Evolutionary conservation across 2,329 filamentous ascomycete species (phyloP).

Genomic region (Thelonectria rubi): DNA sequence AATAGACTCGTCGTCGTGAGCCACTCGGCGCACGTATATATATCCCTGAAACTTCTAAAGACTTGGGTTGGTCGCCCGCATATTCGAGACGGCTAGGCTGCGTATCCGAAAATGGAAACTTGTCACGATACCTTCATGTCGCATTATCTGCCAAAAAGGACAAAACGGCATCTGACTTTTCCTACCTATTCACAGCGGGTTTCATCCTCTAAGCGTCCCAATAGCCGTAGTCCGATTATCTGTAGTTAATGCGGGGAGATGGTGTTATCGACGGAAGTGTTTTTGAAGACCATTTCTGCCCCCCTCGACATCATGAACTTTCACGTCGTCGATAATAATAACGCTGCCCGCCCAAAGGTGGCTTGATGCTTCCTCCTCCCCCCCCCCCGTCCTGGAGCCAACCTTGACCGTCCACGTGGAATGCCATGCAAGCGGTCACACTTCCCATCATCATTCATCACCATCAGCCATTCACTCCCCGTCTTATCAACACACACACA

Average conservation of each 20-base stretch:
- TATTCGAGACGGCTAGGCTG: background rate
- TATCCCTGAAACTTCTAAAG: too few species aligned
- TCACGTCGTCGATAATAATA: too few species aligned
- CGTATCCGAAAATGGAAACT: background rate
- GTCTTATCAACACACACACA: background rate
- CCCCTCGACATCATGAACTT: background rate
- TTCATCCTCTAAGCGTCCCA: background rate
- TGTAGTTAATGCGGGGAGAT: background rate
- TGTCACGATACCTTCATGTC: background rate
- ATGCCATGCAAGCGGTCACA: background rate
- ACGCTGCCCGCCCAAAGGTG: too few species aligned
- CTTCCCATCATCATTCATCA: background rate
- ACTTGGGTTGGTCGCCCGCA: background rate
- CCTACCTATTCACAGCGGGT: background rate
- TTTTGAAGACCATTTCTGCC: background rate
- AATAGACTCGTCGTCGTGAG: too few species aligned
- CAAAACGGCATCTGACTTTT: background rate
- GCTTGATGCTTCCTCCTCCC: too few species aligned
- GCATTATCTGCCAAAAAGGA: background rate
- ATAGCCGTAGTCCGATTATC: background rate
- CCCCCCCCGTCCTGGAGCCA: background rate
- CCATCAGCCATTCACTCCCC: background rate
- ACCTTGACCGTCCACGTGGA: background rate
- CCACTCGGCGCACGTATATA: too few species aligned
- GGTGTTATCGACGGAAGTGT: background rate